Base-by-base conservation (phyloP, 169 alveolate species). In the Eimeria necatrix region DNA sequence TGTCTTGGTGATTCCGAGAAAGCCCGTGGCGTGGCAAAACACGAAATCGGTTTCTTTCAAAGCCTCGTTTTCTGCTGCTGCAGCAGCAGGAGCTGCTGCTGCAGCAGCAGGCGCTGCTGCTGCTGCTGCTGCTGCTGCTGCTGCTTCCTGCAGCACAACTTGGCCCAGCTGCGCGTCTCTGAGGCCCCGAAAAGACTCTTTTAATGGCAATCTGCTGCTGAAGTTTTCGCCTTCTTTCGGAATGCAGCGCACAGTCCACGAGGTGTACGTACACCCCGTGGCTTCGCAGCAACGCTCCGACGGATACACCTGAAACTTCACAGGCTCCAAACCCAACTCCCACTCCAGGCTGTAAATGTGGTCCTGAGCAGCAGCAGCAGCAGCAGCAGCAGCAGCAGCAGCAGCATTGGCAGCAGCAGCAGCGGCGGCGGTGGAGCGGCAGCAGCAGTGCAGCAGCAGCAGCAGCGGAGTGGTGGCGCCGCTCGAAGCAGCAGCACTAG, bases 1-100 rank as follows among this genome's bases (percentile, higher is more conserved):
- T 18, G 93, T 41, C 60, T 10, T 32, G 10, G 80, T 10, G 48
- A 71, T 74, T 16, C 70, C 93, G 26, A 85, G 41, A 26, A 85
- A 85, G 6, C 93, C 93, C 14, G 93, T 85, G 78, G 83, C 93
- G 59, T 85, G 93, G 68, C 80, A 59, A 48, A 32, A 60, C 9
- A 85, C 61, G 49, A 84, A 84, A 68, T 84, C 91, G 7, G 78
- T 56, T 56, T 14, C 78, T 9, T 8, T 9, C 8, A 12, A 20
- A 32, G n/a, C n/a, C n/a, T n/a, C n/a, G n/a, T n/a, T n/a, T n/a
- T n/a, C n/a, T n/a, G n/a, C n/a, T n/a, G n/a, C n/a, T n/a, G n/a
- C n/a, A n/a, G n/a, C n/a, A n/a, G n/a, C n/a, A n/a, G n/a, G n/a
- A n/a, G n/a, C n/a, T n/a, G n/a, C n/a, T n/a, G n/a, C n/a, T n/a